Base-by-base conservation (phyloP, 768 basidiomycete genomes). In the Suillus bovinus region DNA sequence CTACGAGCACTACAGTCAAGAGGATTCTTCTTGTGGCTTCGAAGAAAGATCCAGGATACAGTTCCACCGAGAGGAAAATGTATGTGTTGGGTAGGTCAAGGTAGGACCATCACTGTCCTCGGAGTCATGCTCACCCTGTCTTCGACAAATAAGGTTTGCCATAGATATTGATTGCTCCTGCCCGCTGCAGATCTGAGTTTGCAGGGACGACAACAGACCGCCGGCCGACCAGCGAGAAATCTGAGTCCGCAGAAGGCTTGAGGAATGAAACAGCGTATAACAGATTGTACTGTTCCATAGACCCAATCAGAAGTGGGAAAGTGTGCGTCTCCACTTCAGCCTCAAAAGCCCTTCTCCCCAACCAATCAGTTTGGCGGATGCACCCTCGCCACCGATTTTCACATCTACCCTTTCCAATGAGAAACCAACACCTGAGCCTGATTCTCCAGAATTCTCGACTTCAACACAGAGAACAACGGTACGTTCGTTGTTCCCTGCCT, bases 401-500 rank as follows among this genome's bases (percentile, higher is more conserved):
- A 97, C 88, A 16, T 88, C 84, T 5, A 95, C 85, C 53, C 78
- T 83, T 69, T 94, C 90, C 1, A 97, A 84, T 59, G 86, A 79
- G 70, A 94, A 96, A 1, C 87, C 87, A 53, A 88, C 82, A 6
- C 78, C 76, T 34, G 80, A 70, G 4, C 82, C 83, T 3, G 84
- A 80, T 20, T 89, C 89, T 16, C 88, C 86, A 1, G 88, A 83
- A 68, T 95, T 94, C 74, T 95, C 93, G 49, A 97, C 80, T 68
- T 97, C 95, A 5, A 97, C 87, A 63, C 91, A 94, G n/a, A 97
- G 84, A 6, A 96, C 87, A 27, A 96, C 87, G 0, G 92, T 93
- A 53, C 88, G 82, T 72, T 96, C 93, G 57, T 90, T 91, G 65
- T 86, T 87, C 11, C 90, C 89, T 44, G 89, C 89, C 63, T 86